These are phyloP conservation scores for Rheum nobile DNA, from an alignment of 148 eudicot genomes.

Conservation along the genomic window DNA sequence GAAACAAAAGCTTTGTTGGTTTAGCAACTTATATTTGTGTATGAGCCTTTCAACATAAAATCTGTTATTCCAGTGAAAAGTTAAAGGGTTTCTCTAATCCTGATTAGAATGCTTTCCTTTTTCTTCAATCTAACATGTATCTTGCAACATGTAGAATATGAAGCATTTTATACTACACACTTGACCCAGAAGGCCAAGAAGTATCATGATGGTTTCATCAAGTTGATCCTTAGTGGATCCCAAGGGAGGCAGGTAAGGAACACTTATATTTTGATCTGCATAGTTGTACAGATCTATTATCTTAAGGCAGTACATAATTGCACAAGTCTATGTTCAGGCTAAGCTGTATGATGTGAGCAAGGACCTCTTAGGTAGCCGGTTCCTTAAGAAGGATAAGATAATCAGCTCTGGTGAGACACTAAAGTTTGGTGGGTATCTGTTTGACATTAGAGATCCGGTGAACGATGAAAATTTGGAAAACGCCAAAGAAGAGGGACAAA, in stretches of 20 bases:
- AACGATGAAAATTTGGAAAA: conserved; percentile 20
- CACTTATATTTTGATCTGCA: background rate
- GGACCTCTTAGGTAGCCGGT: conserved; percentile 52
- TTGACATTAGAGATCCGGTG: conserved; percentile 61
- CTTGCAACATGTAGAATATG: conserved; percentile 54
- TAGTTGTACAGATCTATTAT: background rate
- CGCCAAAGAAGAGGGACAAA: conserved; percentile 18
- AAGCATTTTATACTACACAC: conserved; percentile 70
- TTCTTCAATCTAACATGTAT: conserved; percentile 8
- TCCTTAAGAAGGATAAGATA: conserved; percentile 59
- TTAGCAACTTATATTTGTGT: background rate
- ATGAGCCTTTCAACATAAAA: background rate
- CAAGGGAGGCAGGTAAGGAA: conserved; percentile 60
- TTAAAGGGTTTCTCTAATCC: background rate
- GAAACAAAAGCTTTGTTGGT: background rate
- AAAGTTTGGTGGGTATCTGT: conserved; percentile 51
- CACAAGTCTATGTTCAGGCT: conserved; percentile 29
- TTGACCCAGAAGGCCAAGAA: conserved; percentile 80
- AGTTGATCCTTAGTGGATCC: conserved; percentile 44
- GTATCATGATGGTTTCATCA: conserved; percentile 79
- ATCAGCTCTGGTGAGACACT: conserved; percentile 52
- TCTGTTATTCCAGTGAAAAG: background rate
- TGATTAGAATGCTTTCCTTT: background rate
- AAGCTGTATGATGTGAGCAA: conserved; percentile 53
- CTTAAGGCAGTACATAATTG: background rate